These are phyloP conservation scores for Paraleonurus japonicus DNA, from an alignment of 257 asterid genomes.

Conservation along the genomic window DNA sequence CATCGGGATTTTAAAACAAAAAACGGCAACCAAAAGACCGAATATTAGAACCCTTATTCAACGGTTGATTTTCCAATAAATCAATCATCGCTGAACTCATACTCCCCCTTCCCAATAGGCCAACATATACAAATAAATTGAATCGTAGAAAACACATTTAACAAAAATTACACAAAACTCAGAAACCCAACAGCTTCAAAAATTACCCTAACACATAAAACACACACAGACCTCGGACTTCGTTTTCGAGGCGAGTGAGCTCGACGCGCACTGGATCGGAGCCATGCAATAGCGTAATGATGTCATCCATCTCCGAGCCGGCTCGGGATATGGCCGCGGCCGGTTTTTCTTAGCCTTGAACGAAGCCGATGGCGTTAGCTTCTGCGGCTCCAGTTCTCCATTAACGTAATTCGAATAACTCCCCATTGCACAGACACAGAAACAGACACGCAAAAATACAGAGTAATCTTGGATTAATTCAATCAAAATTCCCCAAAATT, in stretches of 20 bases:
- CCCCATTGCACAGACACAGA: slow-evolving; percentile 37
- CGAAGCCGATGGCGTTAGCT: slow-evolving; percentile 45
- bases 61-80: slow-evolving; percentile 6
- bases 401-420: slow-evolving; percentile 29
- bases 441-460: not conserved
- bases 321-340: slow-evolving; percentile 32
- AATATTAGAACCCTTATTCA: not conserved
- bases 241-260: slow-evolving; percentile 87
- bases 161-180: not conserved
- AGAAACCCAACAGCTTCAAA: slow-evolving; percentile 8
- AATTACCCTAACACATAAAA: not conserved
- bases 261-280: slow-evolving; percentile 87
- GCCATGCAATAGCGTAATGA: slow-evolving; percentile 64
- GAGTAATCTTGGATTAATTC: not conserved
- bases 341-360: slow-evolving; percentile 50
- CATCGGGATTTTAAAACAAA: not conserved
- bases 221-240: slow-evolving; percentile 59
- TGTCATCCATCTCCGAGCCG: slow-evolving; percentile 59
- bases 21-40: not conserved
- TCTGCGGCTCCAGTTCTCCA: slow-evolving; percentile 51
- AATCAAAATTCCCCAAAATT: slow-evolving; percentile 22
- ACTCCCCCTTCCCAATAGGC: not conserved
- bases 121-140: not conserved
- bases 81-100: not conserved
- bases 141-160: not conserved